Conservation (phyloP, 495 filamentous ascomycete genomes). For the Talaromyces thailandensis region DNA sequence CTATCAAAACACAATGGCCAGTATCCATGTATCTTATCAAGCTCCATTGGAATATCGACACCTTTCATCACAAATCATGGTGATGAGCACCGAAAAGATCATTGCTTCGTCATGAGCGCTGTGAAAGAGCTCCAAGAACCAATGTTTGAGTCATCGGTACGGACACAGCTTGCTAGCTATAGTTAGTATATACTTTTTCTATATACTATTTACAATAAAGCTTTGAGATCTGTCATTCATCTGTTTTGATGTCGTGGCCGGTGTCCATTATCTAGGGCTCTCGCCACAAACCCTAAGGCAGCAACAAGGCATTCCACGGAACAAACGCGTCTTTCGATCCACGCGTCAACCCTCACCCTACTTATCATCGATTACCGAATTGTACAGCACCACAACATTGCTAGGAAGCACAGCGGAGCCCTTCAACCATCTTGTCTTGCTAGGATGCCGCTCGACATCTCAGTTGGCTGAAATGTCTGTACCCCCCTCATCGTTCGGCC, state of each 20-base stretch:
- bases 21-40: no score
- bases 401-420: background rate
- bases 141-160: background rate
- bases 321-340: background rate
- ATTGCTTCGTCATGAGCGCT: no score
- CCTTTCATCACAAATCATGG: background rate
- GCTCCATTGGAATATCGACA: no score
- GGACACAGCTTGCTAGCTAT: background rate
- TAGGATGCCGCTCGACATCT: background rate
- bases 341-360: background rate
- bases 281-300: background rate
- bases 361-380: background rate
- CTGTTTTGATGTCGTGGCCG: no score
- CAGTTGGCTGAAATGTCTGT: constrained; percentile 5
- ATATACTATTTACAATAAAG: no score
- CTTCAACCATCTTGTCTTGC: background rate
- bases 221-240: background rate
- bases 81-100: background rate
- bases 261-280: background rate
- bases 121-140: background rate
- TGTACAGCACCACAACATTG: background rate
- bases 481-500: background rate
- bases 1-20: background rate
- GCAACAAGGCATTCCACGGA: background rate
- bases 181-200: no score